A percentile compares a stretch with the other conserved stretches of the same genome.
phyloP scores from a whole-genome alignment of 2,329 filamentous ascomycete genomes.

The Niveomyces coronatus region DNA sequence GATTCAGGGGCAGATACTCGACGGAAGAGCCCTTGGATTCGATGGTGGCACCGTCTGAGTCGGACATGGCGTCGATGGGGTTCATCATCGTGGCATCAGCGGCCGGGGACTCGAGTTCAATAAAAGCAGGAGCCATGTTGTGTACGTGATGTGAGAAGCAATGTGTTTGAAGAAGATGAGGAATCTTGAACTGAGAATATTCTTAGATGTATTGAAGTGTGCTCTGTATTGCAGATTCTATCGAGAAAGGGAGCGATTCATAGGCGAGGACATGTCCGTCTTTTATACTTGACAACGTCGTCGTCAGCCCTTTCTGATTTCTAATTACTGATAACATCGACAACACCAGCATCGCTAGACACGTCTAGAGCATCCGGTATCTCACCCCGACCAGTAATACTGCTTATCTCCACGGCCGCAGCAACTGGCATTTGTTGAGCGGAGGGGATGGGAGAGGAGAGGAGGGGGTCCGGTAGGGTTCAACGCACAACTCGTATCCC shows the following conservation, averaged over 20 bases:
- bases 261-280: neutral
- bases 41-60: neutral
- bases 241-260: neutral
- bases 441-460: neutral
- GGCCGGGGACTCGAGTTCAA: constrained; percentile 4
- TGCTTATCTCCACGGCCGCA: constrained; percentile 7
- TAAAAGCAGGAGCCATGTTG: constrained; percentile 6
- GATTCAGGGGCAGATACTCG: constrained; percentile 10
- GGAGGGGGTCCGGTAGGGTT: too few relatives aligned
- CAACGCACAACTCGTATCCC: neutral
- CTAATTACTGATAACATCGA: constrained; percentile 1
- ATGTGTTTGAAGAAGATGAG: neutral
- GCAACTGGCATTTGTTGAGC: constrained; percentile 1
- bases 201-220: too few relatives aligned
- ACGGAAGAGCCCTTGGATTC: constrained; percentile 9
- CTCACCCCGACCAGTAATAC: constrained; percentile 8
- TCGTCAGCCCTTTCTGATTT: constrained; percentile 2
- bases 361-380: constrained; percentile 5
- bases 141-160: neutral
- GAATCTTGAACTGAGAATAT: too few relatives aligned
- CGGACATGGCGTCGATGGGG: constrained; percentile 1
- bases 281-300: constrained; percentile 1
- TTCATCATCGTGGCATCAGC: constrained; percentile 1
- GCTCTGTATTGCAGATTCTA: too few relatives aligned
- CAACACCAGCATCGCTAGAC: neutral